A percentile compares a stretch with the other conserved stretches of the same genome.
phyloP scores from a whole-genome alignment of 306 rosid species.

The Rosa persica region DNA sequence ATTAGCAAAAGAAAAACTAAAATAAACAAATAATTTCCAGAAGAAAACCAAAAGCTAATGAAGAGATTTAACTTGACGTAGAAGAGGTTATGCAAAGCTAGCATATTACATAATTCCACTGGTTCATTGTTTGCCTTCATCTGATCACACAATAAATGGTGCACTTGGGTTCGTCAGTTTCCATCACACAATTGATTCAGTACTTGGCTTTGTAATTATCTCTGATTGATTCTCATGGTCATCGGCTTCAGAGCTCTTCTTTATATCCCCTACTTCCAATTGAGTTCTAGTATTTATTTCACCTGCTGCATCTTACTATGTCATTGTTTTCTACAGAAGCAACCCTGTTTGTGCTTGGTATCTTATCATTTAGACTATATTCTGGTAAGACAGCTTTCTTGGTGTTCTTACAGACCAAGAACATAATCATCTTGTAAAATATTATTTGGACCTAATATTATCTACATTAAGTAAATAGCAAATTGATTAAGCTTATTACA shows the following conservation, averaged over 20 bases:
- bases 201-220: neutral
- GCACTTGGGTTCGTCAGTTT: neutral
- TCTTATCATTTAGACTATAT: neutral
- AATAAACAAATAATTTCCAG: no score
- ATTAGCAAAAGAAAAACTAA: no score
- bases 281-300: neutral
- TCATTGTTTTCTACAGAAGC: neutral
- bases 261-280: neutral
- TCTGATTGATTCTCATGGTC: neutral
- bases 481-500: no score
- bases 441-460: no score
- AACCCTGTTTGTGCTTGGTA: conserved; percentile 7
- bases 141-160: neutral
- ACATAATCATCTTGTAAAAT: conserved; percentile 30
- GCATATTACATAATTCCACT: no score
- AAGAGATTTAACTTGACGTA: no score
- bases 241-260: neutral
- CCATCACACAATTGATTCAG: neutral
- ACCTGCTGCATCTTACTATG: neutral
- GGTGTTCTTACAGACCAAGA: conserved; percentile 25
- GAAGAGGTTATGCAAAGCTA: no score
- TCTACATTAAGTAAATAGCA: no score
- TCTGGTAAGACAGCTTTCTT: conserved; percentile 24
- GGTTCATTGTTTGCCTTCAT: no score
- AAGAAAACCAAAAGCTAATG: no score